Evolutionary conservation across 805 yeast genomes (phyloP).

Genomic region (Ogataea nakhonphanomensis): DNA sequence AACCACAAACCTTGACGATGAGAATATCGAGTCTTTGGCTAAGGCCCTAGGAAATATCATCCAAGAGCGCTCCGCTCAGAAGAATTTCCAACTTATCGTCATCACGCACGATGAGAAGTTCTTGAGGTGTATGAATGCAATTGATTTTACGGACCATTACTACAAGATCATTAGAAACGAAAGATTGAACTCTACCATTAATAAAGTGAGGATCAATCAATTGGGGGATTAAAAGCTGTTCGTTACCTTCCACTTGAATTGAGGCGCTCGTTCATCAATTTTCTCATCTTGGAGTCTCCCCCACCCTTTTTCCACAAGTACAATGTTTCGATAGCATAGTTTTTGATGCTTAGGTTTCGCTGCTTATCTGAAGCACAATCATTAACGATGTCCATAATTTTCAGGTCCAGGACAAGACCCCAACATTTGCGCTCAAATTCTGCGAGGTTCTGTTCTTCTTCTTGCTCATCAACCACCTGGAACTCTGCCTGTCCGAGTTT

Average conservation of each 20-base stretch:
- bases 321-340: constrained; percentile 83
- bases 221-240: constrained; percentile 15
- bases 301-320: constrained; percentile 79
- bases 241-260: constrained; percentile 2
- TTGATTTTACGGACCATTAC: constrained; percentile 81
- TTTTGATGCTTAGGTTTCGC: constrained; percentile 67
- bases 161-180: constrained; percentile 79
- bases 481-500: constrained; percentile 65
- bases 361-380: constrained; percentile 64
- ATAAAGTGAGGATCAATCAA: constrained; percentile 28
- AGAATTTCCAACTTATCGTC: constrained; percentile 89
- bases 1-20: constrained; percentile 89
- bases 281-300: constrained; percentile 33
- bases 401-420: constrained; percentile 63
- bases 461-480: constrained; percentile 32
- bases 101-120: constrained; percentile 97
- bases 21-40: constrained; percentile 85
- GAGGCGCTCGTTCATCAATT: constrained; percentile 8
- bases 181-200: constrained; percentile 73
- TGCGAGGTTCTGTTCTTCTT: constrained; percentile 33
- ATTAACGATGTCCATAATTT: constrained; percentile 61
- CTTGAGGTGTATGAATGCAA: constrained; percentile 78
- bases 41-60: constrained; percentile 73
- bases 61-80: constrained; percentile 68
- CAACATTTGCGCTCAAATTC: constrained; percentile 58